Base-by-base conservation (phyloP, 768 basidiomycete species). In the Mycena haematopus region DNA sequence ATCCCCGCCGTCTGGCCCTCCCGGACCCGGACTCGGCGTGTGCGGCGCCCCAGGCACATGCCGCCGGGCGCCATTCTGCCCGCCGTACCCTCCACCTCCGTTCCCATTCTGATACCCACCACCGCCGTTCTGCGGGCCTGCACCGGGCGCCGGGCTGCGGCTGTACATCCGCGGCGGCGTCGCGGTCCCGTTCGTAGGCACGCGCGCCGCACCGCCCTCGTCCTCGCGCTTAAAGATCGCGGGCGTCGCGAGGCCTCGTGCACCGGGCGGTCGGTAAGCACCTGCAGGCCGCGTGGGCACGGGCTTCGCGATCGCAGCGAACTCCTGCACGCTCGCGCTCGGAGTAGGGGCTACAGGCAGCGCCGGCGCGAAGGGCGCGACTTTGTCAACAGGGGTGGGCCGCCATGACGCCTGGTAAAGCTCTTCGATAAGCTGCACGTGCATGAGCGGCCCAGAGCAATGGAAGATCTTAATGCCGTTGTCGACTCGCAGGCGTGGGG, bases 401-500 rank as follows among this genome's bases (percentile, higher is more conserved):
- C 92, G 80, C 95, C 95, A 96, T 0, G 85, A 79, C 0, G 86
- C 83, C 76, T 97, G 95, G 75, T 98, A 99, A 15, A 97, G 83
- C 73, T 99, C 96, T 4, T 97, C 94, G 56, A 87, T 76, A 50
- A 79, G 71, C 73, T 97, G 93, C 21, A 91, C 79, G 65, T 98
- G 94, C 56, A 97, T 72, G n/a, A 99, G 84, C 1, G 87, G 83
- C 10, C 97, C 96, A 0, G 88, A 83, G 74, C 93, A 95, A 74
- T 96, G 95, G 92, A 91, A 98, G 63, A 99, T 83, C 79, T 96
- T 97, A 75, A 99, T 87, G 1, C 96, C 95, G 69, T 99, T 99
- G 78, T 99, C 97, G 62, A 99, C 97, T 40, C 97, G 88, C 52
- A 99, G 79, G 24, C 97, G 87, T 0, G 97, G 97, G 19, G 92